Conservation (phyloP, 2,329 filamentous ascomycete genomes). For the Diplodia sapinea region DNA sequence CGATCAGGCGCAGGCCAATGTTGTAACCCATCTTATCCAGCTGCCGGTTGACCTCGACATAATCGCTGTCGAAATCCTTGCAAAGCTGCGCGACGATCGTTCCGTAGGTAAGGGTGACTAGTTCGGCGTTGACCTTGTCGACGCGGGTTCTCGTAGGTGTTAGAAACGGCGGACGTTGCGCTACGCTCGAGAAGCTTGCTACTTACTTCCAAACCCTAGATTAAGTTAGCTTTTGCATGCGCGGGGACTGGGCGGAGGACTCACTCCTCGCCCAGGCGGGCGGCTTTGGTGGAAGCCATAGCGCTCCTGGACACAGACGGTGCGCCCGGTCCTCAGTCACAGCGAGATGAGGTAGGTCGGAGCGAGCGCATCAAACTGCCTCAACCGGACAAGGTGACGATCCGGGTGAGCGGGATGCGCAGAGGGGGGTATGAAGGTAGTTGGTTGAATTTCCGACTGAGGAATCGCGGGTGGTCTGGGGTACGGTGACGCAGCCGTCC, state of each 20-base stretch:
- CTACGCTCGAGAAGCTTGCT: not conserved
- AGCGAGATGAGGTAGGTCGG: slow-evolving; percentile 17
- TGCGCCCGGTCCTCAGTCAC: slow-evolving; percentile 29
- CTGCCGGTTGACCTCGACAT: slow-evolving; percentile 94
- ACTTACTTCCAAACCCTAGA: slow-evolving; percentile 90
- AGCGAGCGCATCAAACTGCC: slow-evolving; percentile 25
- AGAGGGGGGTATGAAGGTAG: not conserved
- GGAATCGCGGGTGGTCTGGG: slow-evolving; percentile 13
- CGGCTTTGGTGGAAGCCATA: slow-evolving; percentile 68
- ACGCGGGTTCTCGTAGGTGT: slow-evolving; percentile 74
- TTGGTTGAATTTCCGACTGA: slow-evolving; percentile 9
- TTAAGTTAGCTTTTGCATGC: slow-evolving; percentile 43
- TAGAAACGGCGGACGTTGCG: slow-evolving; percentile 1
- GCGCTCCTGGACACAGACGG: slow-evolving; percentile 29
- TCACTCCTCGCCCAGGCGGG: slow-evolving; percentile 77
- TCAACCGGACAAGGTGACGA: slow-evolving; percentile 21
- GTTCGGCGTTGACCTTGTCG: slow-evolving; percentile 97
- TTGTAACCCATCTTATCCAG: slow-evolving; percentile 99
- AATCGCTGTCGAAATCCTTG: slow-evolving; percentile 94
- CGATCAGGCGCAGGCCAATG: slow-evolving; percentile 92
- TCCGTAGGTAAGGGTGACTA: slow-evolving; percentile 96
- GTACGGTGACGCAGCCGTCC: slow-evolving; percentile 21
- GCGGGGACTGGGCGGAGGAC: slow-evolving; percentile 43
- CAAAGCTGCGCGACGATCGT: slow-evolving; percentile 96
- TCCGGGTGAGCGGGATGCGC: slow-evolving; percentile 15